Base-by-base conservation (phyloP, 2,329 filamentous ascomycete genomes). In the Lasiodiplodia gonubiensis region DNA sequence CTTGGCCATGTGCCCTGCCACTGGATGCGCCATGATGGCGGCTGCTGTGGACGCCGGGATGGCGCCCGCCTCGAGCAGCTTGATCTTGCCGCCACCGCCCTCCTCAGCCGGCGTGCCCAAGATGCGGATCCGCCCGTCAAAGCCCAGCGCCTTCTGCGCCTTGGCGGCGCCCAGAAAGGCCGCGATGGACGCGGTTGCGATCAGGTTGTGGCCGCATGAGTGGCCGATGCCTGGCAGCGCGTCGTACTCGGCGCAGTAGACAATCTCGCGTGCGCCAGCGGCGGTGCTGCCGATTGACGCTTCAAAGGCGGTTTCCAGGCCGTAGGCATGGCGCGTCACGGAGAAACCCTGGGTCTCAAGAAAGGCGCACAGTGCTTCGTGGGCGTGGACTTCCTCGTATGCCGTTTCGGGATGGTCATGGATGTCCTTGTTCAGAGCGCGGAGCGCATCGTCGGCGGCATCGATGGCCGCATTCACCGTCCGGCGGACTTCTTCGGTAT, bases 101-200 rank as follows among this genome's bases (percentile, higher is more conserved):
- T 86, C 85, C 71, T 86, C 85, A 2, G 83, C 85, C 0, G 85
- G 85, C 0, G 85, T 86, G 21, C 85, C 85, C 48, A 85, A 80
- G 39, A 86, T 72, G 10, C 82, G 75, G 33, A 84, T 73, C 63
- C 80, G 81, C 4, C 84, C 84, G 0, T 79, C 71, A 2, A 87
- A 74, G 1, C 74, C 70, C 49, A 80, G 76, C 14, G 77, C 72
- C 23, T 76, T 79, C 70, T 86, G 76, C 2, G 82, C 72, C 30
- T 81, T 74, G 0, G 82, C 83, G 0, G 84, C 78, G 3, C 83
- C 84, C 2, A 88, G 71, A 27, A 80, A 83, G 2, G 76, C 83
- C 1, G 82, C 79, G 11, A 86, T 74, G 0, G 83, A 84, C 2
- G 82, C 80, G 0, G 79, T 82, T 5, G 84, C 83, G 65, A 86